These are phyloP conservation scores for Phytophthora constricta DNA, from an alignment of 352 stramenopile species.

Conservation along the genomic window DNA sequence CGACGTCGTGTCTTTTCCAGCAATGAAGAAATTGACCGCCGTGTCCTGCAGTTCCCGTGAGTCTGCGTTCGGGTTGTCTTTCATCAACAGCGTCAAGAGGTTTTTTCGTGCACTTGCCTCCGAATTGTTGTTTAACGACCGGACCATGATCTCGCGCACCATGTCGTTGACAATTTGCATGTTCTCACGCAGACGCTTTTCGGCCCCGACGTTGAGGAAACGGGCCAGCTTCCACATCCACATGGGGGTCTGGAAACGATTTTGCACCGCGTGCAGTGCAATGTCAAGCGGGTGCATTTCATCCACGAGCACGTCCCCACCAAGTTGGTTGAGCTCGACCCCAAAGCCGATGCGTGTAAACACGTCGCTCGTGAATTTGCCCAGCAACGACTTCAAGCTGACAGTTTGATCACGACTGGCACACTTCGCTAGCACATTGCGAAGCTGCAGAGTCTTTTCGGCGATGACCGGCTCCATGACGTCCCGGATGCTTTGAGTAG, in stretches of 20 bases:
- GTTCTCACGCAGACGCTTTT: conserved; percentile 26
- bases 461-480: conserved; percentile 37
- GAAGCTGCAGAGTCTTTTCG: conserved; percentile 35
- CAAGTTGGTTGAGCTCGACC: conserved; percentile 50
- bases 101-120: conserved; percentile 17
- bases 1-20: conserved; percentile 59
- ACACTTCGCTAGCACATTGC: conserved; percentile 19
- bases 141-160: conserved; percentile 43
- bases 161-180: conserved; percentile 42
- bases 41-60: conserved; percentile 52
- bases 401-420: conserved; percentile 4
- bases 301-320: conserved; percentile 15
- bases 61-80: conserved; percentile 29
- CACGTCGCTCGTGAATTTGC: conserved; percentile 67
- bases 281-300: conserved; percentile 40
- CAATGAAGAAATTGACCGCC: conserved; percentile 64
- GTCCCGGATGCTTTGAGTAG: conserved; percentile 27
- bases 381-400: conserved; percentile 45
- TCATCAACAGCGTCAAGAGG: conserved; percentile 44
- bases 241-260: conserved; percentile 46
- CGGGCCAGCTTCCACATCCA: conserved; percentile 47
- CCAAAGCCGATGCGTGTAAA: conserved; percentile 76
- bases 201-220: conserved; percentile 35
- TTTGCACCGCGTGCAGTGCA: conserved; percentile 41
- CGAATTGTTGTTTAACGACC: conserved; percentile 33